Percentiles rank a stretch among this genome's conserved stretches.
These are phyloP conservation scores for Ustulina deusta DNA, from an alignment of 2,329 filamentous ascomycete species.

Conservation along the genomic window DNA sequence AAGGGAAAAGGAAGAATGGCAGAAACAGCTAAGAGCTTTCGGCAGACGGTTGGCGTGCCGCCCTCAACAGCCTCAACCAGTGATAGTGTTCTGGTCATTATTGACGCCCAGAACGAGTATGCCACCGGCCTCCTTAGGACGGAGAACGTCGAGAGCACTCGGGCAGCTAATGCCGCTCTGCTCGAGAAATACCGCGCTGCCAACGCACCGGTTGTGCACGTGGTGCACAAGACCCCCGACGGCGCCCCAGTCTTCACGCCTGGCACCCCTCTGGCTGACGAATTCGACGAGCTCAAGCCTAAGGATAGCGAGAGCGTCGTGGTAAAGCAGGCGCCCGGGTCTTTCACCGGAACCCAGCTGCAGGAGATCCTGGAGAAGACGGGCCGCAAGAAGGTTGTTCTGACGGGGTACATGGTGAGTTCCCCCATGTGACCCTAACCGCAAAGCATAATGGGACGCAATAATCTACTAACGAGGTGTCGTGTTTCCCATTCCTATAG, in stretches of 20 bases:
- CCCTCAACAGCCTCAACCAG: conserved; percentile 32
- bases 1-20: conserved; percentile 17
- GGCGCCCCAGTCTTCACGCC: conserved; percentile 30
- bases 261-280: conserved; percentile 27
- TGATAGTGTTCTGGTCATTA: conserved; percentile 30
- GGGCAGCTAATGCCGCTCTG: conserved; percentile 23
- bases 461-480: background rate
- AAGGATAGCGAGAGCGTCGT: conserved; percentile 20
- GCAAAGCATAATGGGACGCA: background rate
- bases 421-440: background rate
- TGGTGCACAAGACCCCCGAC: conserved; percentile 28
- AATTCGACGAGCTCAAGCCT: conserved; percentile 31
- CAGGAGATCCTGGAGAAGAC: conserved; percentile 30
- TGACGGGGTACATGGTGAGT: conserved; percentile 35
- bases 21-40: conserved; percentile 28
- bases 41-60: conserved; percentile 29
- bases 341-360: conserved; percentile 29
- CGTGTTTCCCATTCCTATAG: background rate
- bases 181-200: conserved; percentile 26
- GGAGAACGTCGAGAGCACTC: conserved; percentile 17
- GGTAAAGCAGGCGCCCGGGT: conserved; percentile 21
- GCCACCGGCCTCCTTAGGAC: conserved; percentile 26
- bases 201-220: conserved; percentile 26
- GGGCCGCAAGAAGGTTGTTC: conserved; percentile 31
- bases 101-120: conserved; percentile 34